Percentiles rank a stretch among this genome's conserved stretches.
These are phyloP conservation scores for Pseudogymnoascus pannorum DNA, from an alignment of 2,329 filamentous ascomycete genomes.

Conservation along the genomic window DNA sequence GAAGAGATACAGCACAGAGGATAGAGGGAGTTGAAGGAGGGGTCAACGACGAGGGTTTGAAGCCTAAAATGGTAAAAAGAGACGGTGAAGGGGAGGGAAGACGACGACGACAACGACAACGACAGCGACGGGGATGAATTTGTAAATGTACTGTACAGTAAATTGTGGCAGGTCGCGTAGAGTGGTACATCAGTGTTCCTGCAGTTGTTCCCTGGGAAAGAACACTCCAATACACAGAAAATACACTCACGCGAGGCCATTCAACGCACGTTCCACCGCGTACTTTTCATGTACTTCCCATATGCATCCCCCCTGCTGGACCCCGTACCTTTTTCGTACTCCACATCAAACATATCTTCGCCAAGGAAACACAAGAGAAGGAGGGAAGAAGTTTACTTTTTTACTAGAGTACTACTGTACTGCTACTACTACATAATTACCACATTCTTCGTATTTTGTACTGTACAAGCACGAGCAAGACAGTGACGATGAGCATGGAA, in stretches of 20 bases:
- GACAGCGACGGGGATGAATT: neutral
- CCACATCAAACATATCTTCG: neutral
- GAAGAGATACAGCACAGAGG: neutral
- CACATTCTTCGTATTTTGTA: too few species aligned
- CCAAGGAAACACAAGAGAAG: neutral
- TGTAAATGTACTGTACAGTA: too few species aligned
- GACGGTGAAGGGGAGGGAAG: neutral
- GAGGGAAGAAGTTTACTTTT: neutral
- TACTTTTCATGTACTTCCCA: neutral
- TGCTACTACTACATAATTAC: too few species aligned
- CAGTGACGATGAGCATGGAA: neutral
- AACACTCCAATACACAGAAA: neutral
- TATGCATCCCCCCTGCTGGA: neutral
- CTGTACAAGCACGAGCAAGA: neutral
- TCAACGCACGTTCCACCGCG: neutral
- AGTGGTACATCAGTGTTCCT: neutral
- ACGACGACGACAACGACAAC: too few species aligned
- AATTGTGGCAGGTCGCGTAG: slow-evolving; percentile 1
- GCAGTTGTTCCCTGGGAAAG: neutral
- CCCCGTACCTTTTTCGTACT: neutral
- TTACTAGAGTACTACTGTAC: neutral
- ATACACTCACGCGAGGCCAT: neutral
- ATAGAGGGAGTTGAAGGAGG: neutral
- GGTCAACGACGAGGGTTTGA: neutral
- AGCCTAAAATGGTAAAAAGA: neutral